Evolutionary conservation across 2,329 filamentous ascomycete genomes (phyloP).

Genomic region (Ophiocordyceps robertsii): DNA sequence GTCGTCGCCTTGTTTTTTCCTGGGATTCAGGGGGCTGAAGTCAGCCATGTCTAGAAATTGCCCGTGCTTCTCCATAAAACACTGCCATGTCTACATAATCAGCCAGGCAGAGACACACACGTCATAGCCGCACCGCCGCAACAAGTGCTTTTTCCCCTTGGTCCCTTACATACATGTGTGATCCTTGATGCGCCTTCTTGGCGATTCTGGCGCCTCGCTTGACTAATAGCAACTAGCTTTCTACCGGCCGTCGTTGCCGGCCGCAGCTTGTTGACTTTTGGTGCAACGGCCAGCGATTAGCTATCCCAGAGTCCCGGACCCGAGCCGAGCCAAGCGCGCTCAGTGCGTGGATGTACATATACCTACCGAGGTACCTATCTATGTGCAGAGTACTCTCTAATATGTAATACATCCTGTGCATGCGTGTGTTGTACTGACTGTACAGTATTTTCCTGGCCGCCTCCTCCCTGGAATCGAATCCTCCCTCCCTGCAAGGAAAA

Average conservation of each 20-base stretch:
- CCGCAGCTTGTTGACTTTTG: background rate
- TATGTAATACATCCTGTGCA: no score
- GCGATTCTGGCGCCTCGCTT: background rate
- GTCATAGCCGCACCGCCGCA: background rate
- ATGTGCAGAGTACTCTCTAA: no score
- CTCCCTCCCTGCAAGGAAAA: no score
- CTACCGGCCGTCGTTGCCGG: background rate
- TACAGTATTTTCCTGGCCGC: no score
- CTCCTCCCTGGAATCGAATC: no score
- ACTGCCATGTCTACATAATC: background rate
- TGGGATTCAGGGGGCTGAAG: no score
- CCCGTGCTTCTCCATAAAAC: no score
- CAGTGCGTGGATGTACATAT: no score
- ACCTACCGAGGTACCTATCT: no score
- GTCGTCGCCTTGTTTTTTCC: no score
- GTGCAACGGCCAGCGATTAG: background rate
- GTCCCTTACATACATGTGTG: background rate
- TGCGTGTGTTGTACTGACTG: no score
- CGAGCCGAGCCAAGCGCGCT: background rate
- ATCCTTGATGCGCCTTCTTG: background rate
- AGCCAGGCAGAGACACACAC: background rate
- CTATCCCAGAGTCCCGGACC: background rate
- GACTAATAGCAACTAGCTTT: background rate
- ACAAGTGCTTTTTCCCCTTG: background rate
- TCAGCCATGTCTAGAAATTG: no score